Conservation (phyloP, 2,329 filamentous ascomycete species). For the Phaeophleospora eucalypticola region DNA sequence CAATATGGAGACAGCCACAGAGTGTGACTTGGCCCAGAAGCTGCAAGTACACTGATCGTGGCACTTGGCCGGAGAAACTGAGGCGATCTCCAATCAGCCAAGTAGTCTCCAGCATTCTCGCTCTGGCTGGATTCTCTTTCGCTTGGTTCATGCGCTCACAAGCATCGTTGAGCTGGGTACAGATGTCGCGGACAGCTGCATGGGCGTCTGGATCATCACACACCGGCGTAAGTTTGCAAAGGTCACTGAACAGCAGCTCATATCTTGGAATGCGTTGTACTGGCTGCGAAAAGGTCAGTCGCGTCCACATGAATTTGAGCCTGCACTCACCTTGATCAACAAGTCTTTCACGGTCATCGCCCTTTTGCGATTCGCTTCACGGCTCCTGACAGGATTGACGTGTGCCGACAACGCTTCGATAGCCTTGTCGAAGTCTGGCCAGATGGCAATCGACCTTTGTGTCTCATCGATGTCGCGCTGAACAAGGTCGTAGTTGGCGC, state of each 20-base stretch:
- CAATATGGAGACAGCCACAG: conserved; percentile 78
- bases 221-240: conserved; percentile 77
- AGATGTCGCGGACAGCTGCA: conserved; percentile 69
- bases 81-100: conserved; percentile 82
- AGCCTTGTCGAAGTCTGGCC: conserved; percentile 77
- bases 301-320: background rate
- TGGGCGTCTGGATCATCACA: conserved; percentile 81
- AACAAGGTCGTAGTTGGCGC: conserved; percentile 82
- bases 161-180: conserved; percentile 67
- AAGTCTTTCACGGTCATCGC: conserved; percentile 80
- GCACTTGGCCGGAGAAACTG: conserved; percentile 67
- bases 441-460: conserved; percentile 65
- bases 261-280: conserved; percentile 92
- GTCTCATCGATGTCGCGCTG: conserved; percentile 69
- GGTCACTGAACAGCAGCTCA: conserved; percentile 76
- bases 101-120: conserved; percentile 70
- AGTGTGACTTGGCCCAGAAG: conserved; percentile 75
- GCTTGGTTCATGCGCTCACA: conserved; percentile 78
- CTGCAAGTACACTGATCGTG: conserved; percentile 55
- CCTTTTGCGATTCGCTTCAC: conserved; percentile 62
- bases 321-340: conserved; percentile 73
- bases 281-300: conserved; percentile 52
- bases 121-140: conserved; percentile 69
- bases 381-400: conserved; percentile 64
- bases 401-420: conserved; percentile 78